Base-by-base conservation (phyloP, 106 monocot genomes). In the Allium cepa region DNA sequence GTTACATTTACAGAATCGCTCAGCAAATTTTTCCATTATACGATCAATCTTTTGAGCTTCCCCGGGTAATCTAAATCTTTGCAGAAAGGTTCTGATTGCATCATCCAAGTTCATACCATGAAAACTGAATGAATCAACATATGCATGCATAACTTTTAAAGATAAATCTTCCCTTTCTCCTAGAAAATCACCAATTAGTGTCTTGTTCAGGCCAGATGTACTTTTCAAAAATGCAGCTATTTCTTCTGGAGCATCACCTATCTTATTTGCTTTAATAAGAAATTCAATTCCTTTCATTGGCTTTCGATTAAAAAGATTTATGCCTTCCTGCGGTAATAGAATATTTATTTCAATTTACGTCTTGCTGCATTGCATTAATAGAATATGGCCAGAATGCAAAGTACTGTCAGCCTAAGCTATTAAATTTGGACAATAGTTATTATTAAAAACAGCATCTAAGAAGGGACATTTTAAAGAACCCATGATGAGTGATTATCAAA, bases 41-140 rank as follows among this genome's bases (percentile, higher is more conserved):
- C 97, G 76, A 69, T 99, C 97, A 70, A 99, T 99, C 72, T 99
- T 99, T 70, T 90, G 92, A 65, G 97, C 97, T 69, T 92, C 97
- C 47, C 92, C 92, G 50, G 92, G 97, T 77, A 99, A 90, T 53
- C 90, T 76, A 75, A 99, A 99, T 16, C 92, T 92, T 83, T 85
- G 84, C 47, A 99, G 67, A 65, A 99, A 90, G 56, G 73, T 49
- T 67, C 92, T 82, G 15, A 99, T 92, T 56, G 97, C 87, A 70
- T 99, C 92, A 81, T 99, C 97, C 72, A 99, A 92, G 60, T 93
- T 83, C 76, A 83, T 90, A 22, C 77, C 92, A 81, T 92, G 97
- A 80, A 99, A 99, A 75, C 87, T 87, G 79, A 90, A 99, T 58
- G 97, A 82, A 87, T 99, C 97, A 50, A 92, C 97, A 92, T 90